These are phyloP conservation scores for Hortaea werneckii DNA, from an alignment of 2,329 filamentous ascomycete species.

Conservation along the genomic window DNA sequence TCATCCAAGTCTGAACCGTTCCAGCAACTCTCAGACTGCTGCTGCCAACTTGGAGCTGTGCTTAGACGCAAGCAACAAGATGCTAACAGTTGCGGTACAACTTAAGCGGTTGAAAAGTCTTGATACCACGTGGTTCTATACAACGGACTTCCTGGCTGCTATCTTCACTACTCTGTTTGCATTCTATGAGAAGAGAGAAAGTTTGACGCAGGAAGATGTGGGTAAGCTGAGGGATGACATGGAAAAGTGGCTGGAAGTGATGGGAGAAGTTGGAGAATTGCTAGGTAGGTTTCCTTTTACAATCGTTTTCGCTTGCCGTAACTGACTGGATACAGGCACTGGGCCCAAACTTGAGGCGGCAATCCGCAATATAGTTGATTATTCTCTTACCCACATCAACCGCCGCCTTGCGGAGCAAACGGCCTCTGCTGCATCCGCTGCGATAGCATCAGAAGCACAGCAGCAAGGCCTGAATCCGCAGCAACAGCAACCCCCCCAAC, in stretches of 20 bases:
- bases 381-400: constrained; percentile 38
- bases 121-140: constrained; percentile 70
- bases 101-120: constrained; percentile 56
- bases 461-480: background rate
- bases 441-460: background rate
- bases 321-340: constrained; percentile 20
- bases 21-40: constrained; percentile 49
- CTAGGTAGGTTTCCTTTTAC: constrained; percentile 45
- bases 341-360: constrained; percentile 38
- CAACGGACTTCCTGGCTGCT: constrained; percentile 60
- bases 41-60: constrained; percentile 47
- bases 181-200: constrained; percentile 55
- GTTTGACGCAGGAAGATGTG: constrained; percentile 50
- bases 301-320: background rate
- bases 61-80: constrained; percentile 53
- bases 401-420: constrained; percentile 34
- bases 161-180: constrained; percentile 64
- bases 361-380: constrained; percentile 40
- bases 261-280: constrained; percentile 56
- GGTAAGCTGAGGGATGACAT: constrained; percentile 55
- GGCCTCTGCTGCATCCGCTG: constrained; percentile 31
- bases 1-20: constrained; percentile 43
- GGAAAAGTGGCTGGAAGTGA: constrained; percentile 57
- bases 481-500: constrained; percentile 1
- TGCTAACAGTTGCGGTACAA: constrained; percentile 50